Evolutionary conservation across 2,329 filamentous ascomycete genomes (phyloP).

Genomic region (Aspergillus aculeatinus): DNA sequence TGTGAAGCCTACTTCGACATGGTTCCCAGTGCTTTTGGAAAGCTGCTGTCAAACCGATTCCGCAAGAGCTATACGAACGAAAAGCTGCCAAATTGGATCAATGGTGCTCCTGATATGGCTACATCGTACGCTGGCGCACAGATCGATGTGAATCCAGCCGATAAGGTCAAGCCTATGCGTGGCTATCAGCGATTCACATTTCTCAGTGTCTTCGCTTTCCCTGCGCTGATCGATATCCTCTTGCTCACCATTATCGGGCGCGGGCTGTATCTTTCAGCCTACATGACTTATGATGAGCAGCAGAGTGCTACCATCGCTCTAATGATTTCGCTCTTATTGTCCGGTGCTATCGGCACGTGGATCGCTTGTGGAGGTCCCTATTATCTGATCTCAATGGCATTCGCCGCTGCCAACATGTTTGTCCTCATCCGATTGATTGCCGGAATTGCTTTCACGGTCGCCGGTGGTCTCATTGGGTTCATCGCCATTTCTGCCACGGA

Average conservation of each 20-base stretch:
- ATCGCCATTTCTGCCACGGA: constrained; percentile 50
- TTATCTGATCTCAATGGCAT: constrained; percentile 59
- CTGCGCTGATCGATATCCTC: constrained; percentile 61
- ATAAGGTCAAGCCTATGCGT: constrained; percentile 46
- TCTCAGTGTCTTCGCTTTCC: constrained; percentile 62
- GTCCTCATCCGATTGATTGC: constrained; percentile 54
- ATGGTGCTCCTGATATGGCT: constrained; percentile 50
- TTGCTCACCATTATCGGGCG: constrained; percentile 59
- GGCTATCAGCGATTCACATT: constrained; percentile 56
- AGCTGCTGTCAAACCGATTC: constrained; percentile 43
- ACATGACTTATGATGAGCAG: constrained; percentile 52
- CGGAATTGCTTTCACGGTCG: constrained; percentile 52
- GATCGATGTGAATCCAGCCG: constrained; percentile 53
- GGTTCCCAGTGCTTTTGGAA: constrained; percentile 49
- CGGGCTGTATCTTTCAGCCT: constrained; percentile 60
- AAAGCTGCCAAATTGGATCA: constrained; percentile 52
- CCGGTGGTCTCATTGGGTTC: constrained; percentile 55
- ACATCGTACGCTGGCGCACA: constrained; percentile 54
- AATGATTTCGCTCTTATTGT: constrained; percentile 59
- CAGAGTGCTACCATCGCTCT: constrained; percentile 58
- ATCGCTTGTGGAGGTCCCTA: constrained; percentile 63
- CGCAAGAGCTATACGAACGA: constrained; percentile 47
- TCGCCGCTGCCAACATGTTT: constrained; percentile 57
- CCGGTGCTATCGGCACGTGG: constrained; percentile 63
- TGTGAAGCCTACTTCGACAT: constrained; percentile 64